phyloP scores from a whole-genome alignment of 768 basidiomycete species.

The Lenzites betulinus region DNA sequence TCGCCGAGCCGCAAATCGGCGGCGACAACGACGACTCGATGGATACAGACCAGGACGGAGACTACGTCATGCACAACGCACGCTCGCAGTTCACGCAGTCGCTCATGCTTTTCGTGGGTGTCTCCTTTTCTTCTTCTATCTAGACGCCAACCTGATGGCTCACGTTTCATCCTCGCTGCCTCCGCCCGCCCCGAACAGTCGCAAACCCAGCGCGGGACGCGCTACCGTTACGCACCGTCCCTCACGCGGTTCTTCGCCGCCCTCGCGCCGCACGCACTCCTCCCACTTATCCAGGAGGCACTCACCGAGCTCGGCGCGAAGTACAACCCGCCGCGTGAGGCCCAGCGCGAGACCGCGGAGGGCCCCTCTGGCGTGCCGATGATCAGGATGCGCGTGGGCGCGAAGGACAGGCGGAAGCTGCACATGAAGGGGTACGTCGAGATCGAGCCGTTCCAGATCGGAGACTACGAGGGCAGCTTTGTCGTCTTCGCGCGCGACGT shows the following conservation, averaged over 20 bases:
- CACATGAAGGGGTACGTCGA: conserved; percentile 75
- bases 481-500: conserved; percentile 70
- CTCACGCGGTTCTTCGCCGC: conserved; percentile 82
- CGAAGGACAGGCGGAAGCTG: conserved; percentile 63
- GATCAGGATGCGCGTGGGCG: conserved; percentile 58
- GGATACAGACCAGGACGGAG: conserved; percentile 55
- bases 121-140: not conserved
- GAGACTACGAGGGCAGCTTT: conserved; percentile 57
- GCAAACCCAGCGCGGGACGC: conserved; percentile 73
- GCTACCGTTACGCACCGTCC: conserved; percentile 63
- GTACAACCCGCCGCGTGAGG: conserved; percentile 44
- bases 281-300: conserved; percentile 55
- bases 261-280: conserved; percentile 52
- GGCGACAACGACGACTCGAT: conserved; percentile 30
- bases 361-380: conserved; percentile 3
- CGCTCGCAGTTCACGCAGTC: conserved; percentile 79
- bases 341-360: too few species aligned
- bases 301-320: conserved; percentile 52
- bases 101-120: conserved; percentile 78
- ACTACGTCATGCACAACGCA: conserved; percentile 60
- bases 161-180: not conserved
- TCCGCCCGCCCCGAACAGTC: conserved; percentile 48
- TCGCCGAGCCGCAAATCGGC: conserved; percentile 60
- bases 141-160: too few species aligned
- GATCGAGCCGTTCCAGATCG: conserved; percentile 60